Percentiles rank a stretch among this genome's conserved stretches.
phyloP scores from a whole-genome alignment of 306 rosid genomes.

The Medicago arabica region DNA sequence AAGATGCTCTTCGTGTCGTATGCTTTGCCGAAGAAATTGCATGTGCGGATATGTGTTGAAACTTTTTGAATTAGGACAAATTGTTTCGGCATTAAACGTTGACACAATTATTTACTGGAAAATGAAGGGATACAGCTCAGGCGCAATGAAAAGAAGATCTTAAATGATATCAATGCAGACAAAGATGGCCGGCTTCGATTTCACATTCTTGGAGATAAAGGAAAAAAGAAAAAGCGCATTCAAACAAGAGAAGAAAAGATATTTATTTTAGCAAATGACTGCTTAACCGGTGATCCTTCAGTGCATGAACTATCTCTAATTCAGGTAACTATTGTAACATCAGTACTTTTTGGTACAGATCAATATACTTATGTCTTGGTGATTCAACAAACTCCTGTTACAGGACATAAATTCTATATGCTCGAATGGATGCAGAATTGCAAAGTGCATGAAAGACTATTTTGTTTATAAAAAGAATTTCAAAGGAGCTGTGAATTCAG shows the following conservation, averaged over 20 bases:
- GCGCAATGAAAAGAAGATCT: conserved; percentile 90
- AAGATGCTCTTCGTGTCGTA: conserved; percentile 80
- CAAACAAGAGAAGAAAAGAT: conserved; percentile 95
- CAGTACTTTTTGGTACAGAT: conserved; percentile 38
- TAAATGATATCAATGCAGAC: conserved; percentile 85
- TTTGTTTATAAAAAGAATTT: conserved; percentile 81
- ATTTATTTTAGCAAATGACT: conserved; percentile 85
- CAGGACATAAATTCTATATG: conserved; percentile 93
- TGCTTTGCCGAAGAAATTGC: conserved; percentile 88
- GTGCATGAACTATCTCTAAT: conserved; percentile 83
- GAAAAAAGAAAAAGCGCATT: conserved; percentile 88
- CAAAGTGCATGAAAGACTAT: conserved; percentile 94
- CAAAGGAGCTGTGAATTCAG: conserved; percentile 75
- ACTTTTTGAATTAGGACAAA: conserved; percentile 28
- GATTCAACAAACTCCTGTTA: conserved; percentile 41
- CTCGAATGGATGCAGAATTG: conserved; percentile 90
- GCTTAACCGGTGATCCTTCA: conserved; percentile 95
- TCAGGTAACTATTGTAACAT: conserved; percentile 64
- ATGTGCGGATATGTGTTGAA: conserved; percentile 58
- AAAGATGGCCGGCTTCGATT: conserved; percentile 90
- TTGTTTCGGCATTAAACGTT: conserved; percentile 37
- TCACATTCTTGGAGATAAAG: conserved; percentile 75
- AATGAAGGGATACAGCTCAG: conserved; percentile 95
- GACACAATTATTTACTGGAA: conserved; percentile 39
- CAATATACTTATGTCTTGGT: conserved; percentile 30